Conservation (phyloP, 2,329 filamentous ascomycete genomes). For the Cryphonectria nitschkei region DNA sequence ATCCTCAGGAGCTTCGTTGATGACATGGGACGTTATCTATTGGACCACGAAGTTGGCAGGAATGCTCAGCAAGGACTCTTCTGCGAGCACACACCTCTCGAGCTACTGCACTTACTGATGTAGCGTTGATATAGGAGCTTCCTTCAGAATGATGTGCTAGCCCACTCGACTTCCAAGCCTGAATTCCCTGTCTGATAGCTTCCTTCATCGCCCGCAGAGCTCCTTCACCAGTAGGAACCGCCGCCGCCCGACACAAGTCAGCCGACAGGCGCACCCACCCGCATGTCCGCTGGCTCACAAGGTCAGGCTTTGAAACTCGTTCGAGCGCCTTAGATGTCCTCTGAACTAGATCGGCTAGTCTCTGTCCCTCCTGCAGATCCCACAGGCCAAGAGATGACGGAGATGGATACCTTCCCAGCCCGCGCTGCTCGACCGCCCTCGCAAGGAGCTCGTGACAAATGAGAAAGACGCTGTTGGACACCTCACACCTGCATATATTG, state of each 20-base stretch:
- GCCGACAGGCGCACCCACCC: constrained; percentile 22
- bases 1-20: not conserved
- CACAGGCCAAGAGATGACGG: not conserved
- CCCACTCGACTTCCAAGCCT: constrained; percentile 12
- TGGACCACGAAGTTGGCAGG: not conserved
- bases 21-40: not conserved
- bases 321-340: constrained; percentile 14
- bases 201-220: constrained; percentile 13
- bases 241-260: constrained; percentile 17
- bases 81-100: not conserved
- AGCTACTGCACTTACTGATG: constrained; percentile 1
- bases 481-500: constrained; percentile 23
- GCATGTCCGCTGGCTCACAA: constrained; percentile 24
- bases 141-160: not conserved
- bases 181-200: constrained; percentile 8
- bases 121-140: not conserved
- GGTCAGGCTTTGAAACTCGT: constrained; percentile 17
- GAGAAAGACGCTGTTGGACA: constrained; percentile 23
- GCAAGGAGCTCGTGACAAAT: constrained; percentile 23
- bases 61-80: not conserved
- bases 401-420: constrained; percentile 1
- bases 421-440: constrained; percentile 18
- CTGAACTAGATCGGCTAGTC: constrained; percentile 5
- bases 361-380: not conserved
- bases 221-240: constrained; percentile 2